Conservation (phyloP, 2,329 filamentous ascomycete genomes). For the Penicillium sp. region DNA sequence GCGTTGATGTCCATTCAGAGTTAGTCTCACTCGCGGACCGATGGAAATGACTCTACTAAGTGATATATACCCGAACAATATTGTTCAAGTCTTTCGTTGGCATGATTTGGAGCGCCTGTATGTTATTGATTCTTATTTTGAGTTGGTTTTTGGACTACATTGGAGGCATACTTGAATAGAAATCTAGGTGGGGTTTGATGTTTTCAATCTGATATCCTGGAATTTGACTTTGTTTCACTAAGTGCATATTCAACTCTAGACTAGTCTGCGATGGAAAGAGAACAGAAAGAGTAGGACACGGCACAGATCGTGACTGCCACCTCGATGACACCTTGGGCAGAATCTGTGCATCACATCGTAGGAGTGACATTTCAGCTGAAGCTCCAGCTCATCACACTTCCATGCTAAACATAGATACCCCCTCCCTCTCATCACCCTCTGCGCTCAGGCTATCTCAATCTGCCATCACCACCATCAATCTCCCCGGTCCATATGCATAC, state of each 20-base stretch:
- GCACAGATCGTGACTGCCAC: background rate
- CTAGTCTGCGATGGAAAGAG: background rate
- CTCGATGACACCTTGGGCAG: background rate
- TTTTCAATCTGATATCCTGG: background rate
- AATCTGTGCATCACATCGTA: background rate
- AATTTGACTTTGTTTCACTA: background rate
- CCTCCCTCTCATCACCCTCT: background rate
- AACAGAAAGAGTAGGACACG: background rate
- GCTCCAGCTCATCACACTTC: background rate
- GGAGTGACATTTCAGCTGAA: background rate
- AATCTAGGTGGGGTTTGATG: background rate
- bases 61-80: conserved; percentile 23
- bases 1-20: conserved; percentile 14
- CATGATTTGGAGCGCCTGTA: conserved; percentile 12
- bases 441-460: background rate
- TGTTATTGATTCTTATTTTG: background rate
- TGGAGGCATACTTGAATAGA: background rate
- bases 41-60: conserved; percentile 8
- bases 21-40: background rate
- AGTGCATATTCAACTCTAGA: background rate
- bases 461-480: background rate
- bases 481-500: background rate
- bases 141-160: background rate
- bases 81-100: conserved; percentile 6
- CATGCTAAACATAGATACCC: conserved; percentile 12